Conservation (phyloP, 2,329 filamentous ascomycete species). For the Neophaeococcomyces mojaviensis region DNA sequence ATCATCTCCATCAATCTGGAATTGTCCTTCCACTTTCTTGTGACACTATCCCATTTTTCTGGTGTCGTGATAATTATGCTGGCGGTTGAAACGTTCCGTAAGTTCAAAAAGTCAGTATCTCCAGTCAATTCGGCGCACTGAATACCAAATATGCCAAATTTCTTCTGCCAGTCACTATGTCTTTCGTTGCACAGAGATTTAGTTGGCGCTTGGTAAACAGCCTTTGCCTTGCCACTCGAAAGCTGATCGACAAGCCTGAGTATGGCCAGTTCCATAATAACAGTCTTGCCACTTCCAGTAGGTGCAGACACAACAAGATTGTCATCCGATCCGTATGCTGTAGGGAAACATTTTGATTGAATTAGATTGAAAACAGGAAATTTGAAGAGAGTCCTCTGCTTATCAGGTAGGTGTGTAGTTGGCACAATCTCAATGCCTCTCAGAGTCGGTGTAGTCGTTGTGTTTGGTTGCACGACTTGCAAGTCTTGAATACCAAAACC, state of each 20-base stretch:
- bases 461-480: not conserved
- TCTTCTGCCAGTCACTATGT: slow-evolving; percentile 67
- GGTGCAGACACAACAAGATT: slow-evolving; percentile 76
- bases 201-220: slow-evolving; percentile 77
- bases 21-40: slow-evolving; percentile 78
- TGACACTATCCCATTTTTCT: slow-evolving; percentile 88
- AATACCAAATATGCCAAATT: slow-evolving; percentile 61
- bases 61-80: slow-evolving; percentile 81
- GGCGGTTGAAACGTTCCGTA: slow-evolving; percentile 62
- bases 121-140: slow-evolving; percentile 72
- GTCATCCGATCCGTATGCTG: slow-evolving; percentile 59
- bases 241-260: slow-evolving; percentile 58
- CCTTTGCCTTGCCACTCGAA: slow-evolving; percentile 60
- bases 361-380: slow-evolving; percentile 73
- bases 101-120: slow-evolving; percentile 62
- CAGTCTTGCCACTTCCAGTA: slow-evolving; percentile 81
- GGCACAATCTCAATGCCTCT: slow-evolving; percentile 56
- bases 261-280: slow-evolving; percentile 71
- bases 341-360: slow-evolving; percentile 69
- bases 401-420: slow-evolving; percentile 57
- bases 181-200: slow-evolving; percentile 76
- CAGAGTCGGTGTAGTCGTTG: slow-evolving; percentile 33
- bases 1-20: slow-evolving; percentile 65
- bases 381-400: slow-evolving; percentile 61
- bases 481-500: too few species aligned